phyloP scores from a whole-genome alignment of 1,139 yeast genomes.

The Pichia sp. region DNA sequence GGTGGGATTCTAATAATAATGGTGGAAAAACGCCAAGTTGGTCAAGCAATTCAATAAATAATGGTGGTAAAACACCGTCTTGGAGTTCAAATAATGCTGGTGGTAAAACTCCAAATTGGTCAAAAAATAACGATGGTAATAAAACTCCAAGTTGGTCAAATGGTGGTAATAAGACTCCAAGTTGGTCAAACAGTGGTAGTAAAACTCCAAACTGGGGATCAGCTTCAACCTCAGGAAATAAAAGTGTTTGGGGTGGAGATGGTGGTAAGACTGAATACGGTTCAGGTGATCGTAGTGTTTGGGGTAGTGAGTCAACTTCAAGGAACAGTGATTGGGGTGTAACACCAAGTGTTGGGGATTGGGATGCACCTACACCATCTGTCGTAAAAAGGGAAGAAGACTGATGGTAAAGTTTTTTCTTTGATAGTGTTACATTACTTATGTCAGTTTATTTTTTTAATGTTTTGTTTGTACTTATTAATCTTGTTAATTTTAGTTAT shows the following conservation, averaged over 20 bases:
- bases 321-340: constrained; percentile 28
- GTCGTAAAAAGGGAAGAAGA: constrained; percentile 20
- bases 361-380: constrained; percentile 32
- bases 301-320: constrained; percentile 32
- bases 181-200: constrained; percentile 33
- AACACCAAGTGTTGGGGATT: constrained; percentile 38
- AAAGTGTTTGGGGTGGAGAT: neutral
- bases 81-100: constrained; percentile 26
- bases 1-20: constrained; percentile 5
- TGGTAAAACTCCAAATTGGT: neutral
- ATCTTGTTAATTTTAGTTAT: neutral
- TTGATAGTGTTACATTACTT: neutral
- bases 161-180: constrained; percentile 23
- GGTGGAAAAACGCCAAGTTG: neutral
- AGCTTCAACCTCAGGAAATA: neutral
- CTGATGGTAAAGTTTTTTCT: constrained; percentile 4
- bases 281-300: constrained; percentile 37
- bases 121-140: constrained; percentile 16
- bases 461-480: neutral
- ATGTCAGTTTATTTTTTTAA: neutral
- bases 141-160: constrained; percentile 16
- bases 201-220: constrained; percentile 23
- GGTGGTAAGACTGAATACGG: constrained; percentile 39
- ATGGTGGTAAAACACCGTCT: constrained; percentile 28
- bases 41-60: neutral